phyloP scores from a whole-genome alignment of 306 rosid genomes.

The Pterocarpus macrocarpus region DNA sequence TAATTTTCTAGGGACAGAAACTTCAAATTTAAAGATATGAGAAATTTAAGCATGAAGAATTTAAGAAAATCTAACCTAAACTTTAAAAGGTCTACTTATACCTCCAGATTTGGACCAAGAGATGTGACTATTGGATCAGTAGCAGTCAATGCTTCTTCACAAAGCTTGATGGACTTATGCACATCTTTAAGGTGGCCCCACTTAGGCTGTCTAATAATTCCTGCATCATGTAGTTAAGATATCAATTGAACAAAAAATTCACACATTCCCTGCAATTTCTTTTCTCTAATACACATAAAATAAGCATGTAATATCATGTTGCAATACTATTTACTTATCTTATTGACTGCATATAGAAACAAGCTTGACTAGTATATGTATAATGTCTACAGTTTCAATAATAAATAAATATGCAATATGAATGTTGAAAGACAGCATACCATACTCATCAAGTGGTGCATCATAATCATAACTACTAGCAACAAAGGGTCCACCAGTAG shows the following conservation, averaged over 20 bases:
- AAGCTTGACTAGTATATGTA: too few species aligned
- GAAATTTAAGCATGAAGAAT: too few species aligned
- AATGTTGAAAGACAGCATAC: conserved; percentile 58
- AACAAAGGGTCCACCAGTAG: conserved; percentile 90
- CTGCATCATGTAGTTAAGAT: conserved; percentile 57
- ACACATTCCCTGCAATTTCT: not conserved
- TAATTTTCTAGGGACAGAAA: conserved; percentile 1
- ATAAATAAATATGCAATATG: not conserved
- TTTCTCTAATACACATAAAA: not conserved
- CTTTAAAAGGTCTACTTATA: conserved; percentile 25
- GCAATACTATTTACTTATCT: not conserved
- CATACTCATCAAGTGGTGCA: conserved; percentile 97
- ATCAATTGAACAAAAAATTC: not conserved
- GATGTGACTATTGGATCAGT: conserved; percentile 81
- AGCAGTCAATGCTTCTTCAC: conserved; percentile 82
- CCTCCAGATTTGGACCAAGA: conserved; percentile 86
- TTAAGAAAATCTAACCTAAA: too few species aligned
- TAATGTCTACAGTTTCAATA: too few species aligned
- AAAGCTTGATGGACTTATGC: conserved; percentile 86
- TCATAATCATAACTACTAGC: conserved; percentile 96
- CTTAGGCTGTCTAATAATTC: conserved; percentile 85
- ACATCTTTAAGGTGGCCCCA: conserved; percentile 98
- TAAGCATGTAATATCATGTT: conserved; percentile 8
- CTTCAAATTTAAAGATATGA: not conserved
- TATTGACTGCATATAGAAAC: too few species aligned